Conservation (phyloP, 148 eudicot genomes). For the Rhododendron simsii region DNA sequence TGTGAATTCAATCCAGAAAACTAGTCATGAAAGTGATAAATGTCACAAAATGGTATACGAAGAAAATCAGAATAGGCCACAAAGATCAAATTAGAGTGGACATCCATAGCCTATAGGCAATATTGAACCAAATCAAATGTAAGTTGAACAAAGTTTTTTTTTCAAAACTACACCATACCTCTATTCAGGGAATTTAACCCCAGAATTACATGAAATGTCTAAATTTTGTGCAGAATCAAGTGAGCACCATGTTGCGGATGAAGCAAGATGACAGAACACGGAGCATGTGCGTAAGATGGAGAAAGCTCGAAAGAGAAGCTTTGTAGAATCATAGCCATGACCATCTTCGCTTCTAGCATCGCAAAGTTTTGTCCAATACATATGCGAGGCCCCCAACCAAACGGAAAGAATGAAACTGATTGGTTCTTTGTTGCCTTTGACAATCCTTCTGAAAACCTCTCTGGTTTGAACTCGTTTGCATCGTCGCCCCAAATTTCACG, state of each 20-base stretch:
- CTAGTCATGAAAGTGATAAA: not conserved
- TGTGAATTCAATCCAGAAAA: too few relatives aligned
- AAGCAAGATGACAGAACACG: not conserved
- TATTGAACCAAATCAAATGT: not conserved
- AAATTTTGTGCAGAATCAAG: constrained; percentile 12
- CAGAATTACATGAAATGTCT: not conserved
- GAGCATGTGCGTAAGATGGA: constrained; percentile 18
- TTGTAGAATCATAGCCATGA: constrained; percentile 16
- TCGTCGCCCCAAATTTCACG: constrained; percentile 16
- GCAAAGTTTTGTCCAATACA: constrained; percentile 22
- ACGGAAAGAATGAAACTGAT: constrained; percentile 9
- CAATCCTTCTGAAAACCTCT: constrained; percentile 18
- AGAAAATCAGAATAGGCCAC: not conserved
- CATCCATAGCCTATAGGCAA: not conserved
- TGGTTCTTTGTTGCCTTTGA: constrained; percentile 9
- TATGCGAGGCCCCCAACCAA: constrained; percentile 13
- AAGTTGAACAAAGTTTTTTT: not conserved
- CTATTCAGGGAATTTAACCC: not conserved
- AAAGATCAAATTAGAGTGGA: not conserved
- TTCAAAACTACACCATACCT: not conserved
- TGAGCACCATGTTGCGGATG: constrained; percentile 23
- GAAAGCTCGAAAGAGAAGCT: constrained; percentile 17
- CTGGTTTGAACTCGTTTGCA: constrained; percentile 15
- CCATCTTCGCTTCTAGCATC: constrained; percentile 14
- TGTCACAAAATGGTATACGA: too few relatives aligned